phyloP scores from a whole-genome alignment of 441 rosid genomes.

The Melastoma candidum region DNA sequence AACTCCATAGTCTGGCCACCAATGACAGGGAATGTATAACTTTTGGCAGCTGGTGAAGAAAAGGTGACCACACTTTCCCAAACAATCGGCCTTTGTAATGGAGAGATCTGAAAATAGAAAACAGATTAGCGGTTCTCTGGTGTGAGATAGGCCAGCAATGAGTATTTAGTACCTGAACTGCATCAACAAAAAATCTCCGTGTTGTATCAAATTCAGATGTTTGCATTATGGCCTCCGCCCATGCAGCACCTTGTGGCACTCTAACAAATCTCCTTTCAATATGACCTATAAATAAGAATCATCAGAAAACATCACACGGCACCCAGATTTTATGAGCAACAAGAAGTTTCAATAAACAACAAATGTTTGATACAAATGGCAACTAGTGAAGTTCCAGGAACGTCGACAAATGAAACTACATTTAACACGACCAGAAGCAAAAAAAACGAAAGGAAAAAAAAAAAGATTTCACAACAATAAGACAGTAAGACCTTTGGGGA shows the following conservation, averaged over 20 bases:
- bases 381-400: too few relatives aligned
- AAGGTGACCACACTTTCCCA: conserved; percentile 75
- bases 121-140: conserved; percentile 21
- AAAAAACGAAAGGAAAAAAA: too few relatives aligned
- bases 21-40: conserved; percentile 69
- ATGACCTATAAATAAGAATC: conserved; percentile 42
- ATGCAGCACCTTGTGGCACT: conserved; percentile 81
- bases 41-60: conserved; percentile 77
- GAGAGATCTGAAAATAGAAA: conserved; percentile 63
- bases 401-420: too few relatives aligned
- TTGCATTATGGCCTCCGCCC: conserved; percentile 96
- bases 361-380: too few relatives aligned
- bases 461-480: too few relatives aligned
- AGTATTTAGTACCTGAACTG: conserved; percentile 62
- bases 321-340: conserved; percentile 7
- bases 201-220: conserved; percentile 83
- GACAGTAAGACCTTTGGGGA: too few relatives aligned
- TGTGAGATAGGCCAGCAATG: conserved; percentile 12
- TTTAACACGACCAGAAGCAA: too few relatives aligned
- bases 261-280: conserved; percentile 86
- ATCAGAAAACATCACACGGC: conserved; percentile 11
- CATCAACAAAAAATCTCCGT: conserved; percentile 73
- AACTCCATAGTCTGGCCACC: conserved; percentile 96
- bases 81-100: conserved; percentile 83
- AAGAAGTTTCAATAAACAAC: too few relatives aligned